phyloP scores from a whole-genome alignment of 1,284 basidiomycete species.

The Apiotrichum akiyoshidainum region DNA sequence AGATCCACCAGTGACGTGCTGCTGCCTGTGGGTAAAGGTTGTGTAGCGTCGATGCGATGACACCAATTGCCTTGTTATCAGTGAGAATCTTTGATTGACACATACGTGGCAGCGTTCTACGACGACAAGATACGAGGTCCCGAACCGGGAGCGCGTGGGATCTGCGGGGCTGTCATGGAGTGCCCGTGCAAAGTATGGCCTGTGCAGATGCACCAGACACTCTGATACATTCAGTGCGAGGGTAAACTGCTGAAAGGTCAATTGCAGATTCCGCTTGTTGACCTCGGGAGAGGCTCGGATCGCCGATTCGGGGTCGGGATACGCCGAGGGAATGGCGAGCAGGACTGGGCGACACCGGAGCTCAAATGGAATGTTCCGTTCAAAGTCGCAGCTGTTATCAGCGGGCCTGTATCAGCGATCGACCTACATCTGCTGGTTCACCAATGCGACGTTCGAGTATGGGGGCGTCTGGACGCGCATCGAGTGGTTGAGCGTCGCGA shows the following conservation, averaged over 20 bases:
- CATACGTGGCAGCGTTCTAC: constrained; percentile 33
- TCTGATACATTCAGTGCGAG: constrained; percentile 31
- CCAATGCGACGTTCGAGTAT: constrained; percentile 14
- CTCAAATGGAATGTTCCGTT: constrained; percentile 19
- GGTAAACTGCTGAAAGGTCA: constrained; percentile 27
- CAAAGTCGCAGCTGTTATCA: constrained; percentile 17
- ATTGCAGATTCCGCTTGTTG: constrained; percentile 19
- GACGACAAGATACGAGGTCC: constrained; percentile 26
- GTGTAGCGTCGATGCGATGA: constrained; percentile 19
- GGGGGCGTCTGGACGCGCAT: constrained; percentile 15
- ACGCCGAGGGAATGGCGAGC: constrained; percentile 20
- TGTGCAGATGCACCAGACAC: constrained; percentile 26
- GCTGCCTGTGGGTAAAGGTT: constrained; percentile 26
- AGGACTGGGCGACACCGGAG: constrained; percentile 26
- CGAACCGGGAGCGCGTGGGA: constrained; percentile 21
- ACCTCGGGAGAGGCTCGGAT: constrained; percentile 17
- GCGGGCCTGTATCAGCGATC: too few species aligned
- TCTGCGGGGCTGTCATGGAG: constrained; percentile 22
- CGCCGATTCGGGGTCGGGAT: constrained; percentile 20
- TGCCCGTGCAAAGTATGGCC: constrained; percentile 33
- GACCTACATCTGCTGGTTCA: constrained; percentile 24
- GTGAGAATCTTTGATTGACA: constrained; percentile 4
- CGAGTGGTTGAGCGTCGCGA: constrained; percentile 18
- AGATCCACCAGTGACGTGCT: constrained; percentile 29
- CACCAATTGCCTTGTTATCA: neutral